Percentiles rank a stretch among this genome's conserved stretches.
Conservation (phyloP, 345 rosid species). For the Litchi chinensis region DNA sequence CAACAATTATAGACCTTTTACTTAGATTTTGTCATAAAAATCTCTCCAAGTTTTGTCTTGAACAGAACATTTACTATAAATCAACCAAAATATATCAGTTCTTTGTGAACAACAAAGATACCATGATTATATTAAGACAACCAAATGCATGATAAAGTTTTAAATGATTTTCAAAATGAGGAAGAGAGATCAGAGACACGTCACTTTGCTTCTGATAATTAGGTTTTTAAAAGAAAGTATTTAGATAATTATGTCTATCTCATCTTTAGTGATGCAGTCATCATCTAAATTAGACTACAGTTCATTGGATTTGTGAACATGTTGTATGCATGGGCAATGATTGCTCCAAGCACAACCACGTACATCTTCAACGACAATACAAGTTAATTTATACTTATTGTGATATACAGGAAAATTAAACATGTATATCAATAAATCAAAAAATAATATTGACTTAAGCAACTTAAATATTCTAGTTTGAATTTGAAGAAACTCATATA, state of each 20-base stretch:
- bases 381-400: not conserved
- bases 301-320: not conserved
- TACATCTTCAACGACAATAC: not conserved
- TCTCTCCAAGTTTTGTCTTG: not conserved
- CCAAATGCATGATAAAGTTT: not conserved
- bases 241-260: not conserved
- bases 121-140: not conserved
- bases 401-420: not conserved
- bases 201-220: not conserved
- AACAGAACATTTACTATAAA: not conserved
- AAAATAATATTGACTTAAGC: not conserved
- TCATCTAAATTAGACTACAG: not conserved
- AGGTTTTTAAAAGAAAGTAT: not conserved
- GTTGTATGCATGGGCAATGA: not conserved
- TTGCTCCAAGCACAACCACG: not conserved
- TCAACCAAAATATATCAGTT: not conserved
- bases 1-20: too few relatives aligned
- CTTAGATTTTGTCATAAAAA: not conserved
- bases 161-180: not conserved
- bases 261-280: not conserved
- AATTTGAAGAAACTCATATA: conserved; percentile 5
- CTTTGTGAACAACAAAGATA: too few relatives aligned
- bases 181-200: not conserved
- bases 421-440: not conserved
- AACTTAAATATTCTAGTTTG: not conserved